A percentile compares a stretch with the other conserved stretches of the same genome.
phyloP scores from a whole-genome alignment of 148 eudicot species.

The Vaccinium vitisidaea region DNA sequence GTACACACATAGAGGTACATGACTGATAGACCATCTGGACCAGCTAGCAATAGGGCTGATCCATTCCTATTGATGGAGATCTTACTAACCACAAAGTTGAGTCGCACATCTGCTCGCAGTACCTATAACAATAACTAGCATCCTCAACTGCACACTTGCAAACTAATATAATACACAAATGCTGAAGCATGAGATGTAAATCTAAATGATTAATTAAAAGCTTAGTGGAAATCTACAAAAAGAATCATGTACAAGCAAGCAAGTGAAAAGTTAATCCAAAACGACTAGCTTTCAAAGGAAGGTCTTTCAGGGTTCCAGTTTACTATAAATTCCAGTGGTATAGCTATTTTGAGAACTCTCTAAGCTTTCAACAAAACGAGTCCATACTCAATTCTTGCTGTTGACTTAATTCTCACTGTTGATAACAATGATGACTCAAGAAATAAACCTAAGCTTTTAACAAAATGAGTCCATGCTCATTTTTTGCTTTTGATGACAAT shows the following conservation, averaged over 20 bases:
- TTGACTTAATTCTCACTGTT: background rate
- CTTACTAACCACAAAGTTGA: conserved; percentile 55
- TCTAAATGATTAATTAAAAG: background rate
- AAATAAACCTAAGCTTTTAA: background rate
- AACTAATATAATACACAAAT: background rate
- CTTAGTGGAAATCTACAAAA: background rate
- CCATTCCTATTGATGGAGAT: conserved; percentile 78
- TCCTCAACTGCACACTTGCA: conserved; percentile 17
- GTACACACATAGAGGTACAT: conserved; percentile 69
- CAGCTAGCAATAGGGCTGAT: conserved; percentile 71
- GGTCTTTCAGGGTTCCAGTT: background rate
- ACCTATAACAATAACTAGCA: conserved; percentile 44
- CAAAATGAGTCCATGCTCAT: background rate
- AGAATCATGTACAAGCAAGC: background rate
- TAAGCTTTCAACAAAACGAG: background rate
- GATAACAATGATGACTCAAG: background rate
- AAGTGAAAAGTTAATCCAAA: background rate
- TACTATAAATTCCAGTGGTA: background rate
- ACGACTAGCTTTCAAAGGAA: background rate
- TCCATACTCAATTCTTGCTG: background rate
- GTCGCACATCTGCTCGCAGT: conserved; percentile 58
- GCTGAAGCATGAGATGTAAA: background rate
- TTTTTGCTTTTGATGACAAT: background rate
- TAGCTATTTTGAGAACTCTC: background rate
- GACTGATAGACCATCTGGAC: conserved; percentile 60